A percentile compares a stretch with the other conserved stretches of the same genome.
Conservation (phyloP, 495 filamentous ascomycete genomes). For the Lophium mytilinum region DNA sequence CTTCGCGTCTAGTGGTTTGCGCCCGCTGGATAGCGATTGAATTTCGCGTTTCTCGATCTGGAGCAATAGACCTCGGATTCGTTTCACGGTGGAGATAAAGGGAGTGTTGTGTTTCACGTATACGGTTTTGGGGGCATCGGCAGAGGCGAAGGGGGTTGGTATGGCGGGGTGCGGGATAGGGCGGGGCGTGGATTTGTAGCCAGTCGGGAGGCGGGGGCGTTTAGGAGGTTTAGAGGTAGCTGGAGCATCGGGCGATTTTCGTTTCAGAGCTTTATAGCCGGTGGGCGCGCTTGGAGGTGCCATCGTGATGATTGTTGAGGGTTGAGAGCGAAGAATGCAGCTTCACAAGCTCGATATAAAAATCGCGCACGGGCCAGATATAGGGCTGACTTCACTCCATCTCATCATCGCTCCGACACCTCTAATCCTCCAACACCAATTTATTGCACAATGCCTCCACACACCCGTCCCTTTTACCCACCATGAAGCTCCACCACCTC, state of each 20-base stretch:
- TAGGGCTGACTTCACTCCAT: too few species aligned
- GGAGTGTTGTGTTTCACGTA: conserved; percentile 70
- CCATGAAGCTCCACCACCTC: conserved; percentile 53
- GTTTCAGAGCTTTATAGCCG: too few species aligned
- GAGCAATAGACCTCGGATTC: conserved; percentile 62
- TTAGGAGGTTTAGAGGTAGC: too few species aligned
- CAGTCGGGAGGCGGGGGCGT: too few species aligned
- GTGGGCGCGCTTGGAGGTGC: too few species aligned
- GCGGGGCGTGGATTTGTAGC: conserved; percentile 28
- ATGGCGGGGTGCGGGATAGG: conserved; percentile 64
- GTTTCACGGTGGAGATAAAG: conserved; percentile 76
- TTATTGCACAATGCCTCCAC: not conserved
- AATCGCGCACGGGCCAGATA: too few species aligned
- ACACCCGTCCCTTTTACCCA: not conserved
- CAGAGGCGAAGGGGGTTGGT: conserved; percentile 47
- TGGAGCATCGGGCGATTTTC: too few species aligned
- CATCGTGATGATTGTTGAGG: too few species aligned
- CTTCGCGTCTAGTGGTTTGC: not conserved
- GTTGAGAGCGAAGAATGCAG: too few species aligned
- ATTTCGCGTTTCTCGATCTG: conserved; percentile 52
- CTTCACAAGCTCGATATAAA: too few species aligned
- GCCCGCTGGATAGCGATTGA: conserved; percentile 25
- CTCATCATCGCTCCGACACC: not conserved
- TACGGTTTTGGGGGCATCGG: conserved; percentile 53
- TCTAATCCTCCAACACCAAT: not conserved